Evolutionary conservation across 441 rosid species (phyloP).

Genomic region (Arabidopsis hybrid): DNA sequence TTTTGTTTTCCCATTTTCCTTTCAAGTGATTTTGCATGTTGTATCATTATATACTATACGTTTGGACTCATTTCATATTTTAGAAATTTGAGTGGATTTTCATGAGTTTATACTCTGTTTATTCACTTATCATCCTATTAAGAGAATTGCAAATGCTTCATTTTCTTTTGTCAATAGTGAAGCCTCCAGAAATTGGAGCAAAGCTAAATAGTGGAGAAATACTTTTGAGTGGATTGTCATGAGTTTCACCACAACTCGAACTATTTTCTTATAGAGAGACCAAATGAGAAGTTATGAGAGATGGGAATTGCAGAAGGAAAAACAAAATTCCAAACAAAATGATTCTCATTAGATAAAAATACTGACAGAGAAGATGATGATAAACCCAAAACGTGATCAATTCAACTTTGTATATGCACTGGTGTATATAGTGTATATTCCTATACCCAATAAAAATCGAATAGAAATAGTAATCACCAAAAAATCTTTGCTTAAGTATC

Average conservation of each 20-base stretch:
- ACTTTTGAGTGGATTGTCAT: not conserved
- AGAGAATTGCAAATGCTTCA: not conserved
- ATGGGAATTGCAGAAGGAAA: not conserved
- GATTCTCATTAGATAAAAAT: not conserved
- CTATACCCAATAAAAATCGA: constrained; percentile 1
- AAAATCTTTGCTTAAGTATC: not conserved
- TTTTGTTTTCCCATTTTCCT: not conserved
- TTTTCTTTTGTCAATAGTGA: not conserved
- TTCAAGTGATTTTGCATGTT: constrained; percentile 34
- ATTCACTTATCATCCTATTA: not conserved
- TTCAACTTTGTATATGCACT: not conserved
- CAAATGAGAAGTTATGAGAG: not conserved
- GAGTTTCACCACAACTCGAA: not conserved
- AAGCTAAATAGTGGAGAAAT: not conserved
- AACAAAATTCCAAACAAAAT: constrained; percentile 10
- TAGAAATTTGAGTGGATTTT: constrained; percentile 9
- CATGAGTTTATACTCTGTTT: not conserved
- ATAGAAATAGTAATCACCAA: not conserved
- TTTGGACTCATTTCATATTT: constrained; percentile 28
- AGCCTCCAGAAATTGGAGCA: not conserved
- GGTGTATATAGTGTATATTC: constrained; percentile 7
- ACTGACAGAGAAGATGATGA: constrained; percentile 12
- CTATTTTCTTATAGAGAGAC: not conserved
- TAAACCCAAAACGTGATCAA: constrained; percentile 8
- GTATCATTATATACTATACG: constrained; percentile 32